phyloP scores from a whole-genome alignment of 176 grass and related monocot species.

The Aegilops longissima region DNA sequence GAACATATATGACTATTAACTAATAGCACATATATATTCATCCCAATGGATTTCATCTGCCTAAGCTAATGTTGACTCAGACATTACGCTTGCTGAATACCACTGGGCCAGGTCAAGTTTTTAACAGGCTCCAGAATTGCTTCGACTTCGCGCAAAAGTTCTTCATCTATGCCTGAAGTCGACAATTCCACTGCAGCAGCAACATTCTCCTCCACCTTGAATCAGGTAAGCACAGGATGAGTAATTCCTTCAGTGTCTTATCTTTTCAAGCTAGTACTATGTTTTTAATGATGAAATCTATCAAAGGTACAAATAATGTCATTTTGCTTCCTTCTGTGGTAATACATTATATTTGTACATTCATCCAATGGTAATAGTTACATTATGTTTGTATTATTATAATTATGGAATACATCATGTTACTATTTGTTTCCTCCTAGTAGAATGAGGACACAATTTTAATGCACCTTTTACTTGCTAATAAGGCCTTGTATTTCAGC shows the following conservation, averaged over 20 bases:
- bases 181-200: slow-evolving; percentile 62
- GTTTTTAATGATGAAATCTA: neutral
- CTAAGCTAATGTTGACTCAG: neutral
- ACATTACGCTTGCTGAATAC: slow-evolving; percentile 58
- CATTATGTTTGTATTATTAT: neutral
- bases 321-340: neutral
- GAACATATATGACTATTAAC: neutral
- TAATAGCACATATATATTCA: neutral
- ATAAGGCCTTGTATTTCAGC: neutral
- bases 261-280: neutral
- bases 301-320: neutral
- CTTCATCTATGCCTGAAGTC: slow-evolving; percentile 65
- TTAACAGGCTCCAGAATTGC: slow-evolving; percentile 76
- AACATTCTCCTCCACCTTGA: slow-evolving; percentile 89
- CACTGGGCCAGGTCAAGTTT: slow-evolving; percentile 85
- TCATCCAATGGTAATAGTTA: neutral
- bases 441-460: neutral
- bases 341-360: neutral
- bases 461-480: neutral
- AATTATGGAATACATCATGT: neutral
- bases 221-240: neutral
- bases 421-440: neutral
- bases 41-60: neutral
- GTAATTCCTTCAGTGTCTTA: neutral
- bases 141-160: slow-evolving; percentile 69